Base-by-base conservation (phyloP, 306 rosid genomes). In the Castanopsis chinensis region DNA sequence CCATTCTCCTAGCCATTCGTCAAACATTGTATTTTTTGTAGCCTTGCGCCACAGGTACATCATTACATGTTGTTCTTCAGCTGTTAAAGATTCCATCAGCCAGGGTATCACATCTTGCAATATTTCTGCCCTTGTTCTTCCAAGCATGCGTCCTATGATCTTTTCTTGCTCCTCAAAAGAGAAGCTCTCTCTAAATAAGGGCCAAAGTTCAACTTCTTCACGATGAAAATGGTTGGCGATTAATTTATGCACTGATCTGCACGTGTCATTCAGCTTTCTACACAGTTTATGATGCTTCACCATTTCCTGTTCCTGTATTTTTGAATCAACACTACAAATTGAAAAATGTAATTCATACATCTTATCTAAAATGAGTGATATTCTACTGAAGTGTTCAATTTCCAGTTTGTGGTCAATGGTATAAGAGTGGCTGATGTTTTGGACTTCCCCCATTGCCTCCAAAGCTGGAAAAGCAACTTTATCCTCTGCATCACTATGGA, bases 61-160 rank as follows among this genome's bases (percentile, higher is more conserved):
- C 88, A 84, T 87, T 71, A 81, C 85, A 80, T 86, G 88, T 72
- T 91, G 98, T 69, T 95, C 99, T 86, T 90, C 88, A 28, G 83
- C 85, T 35, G 96, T 91, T 78, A 95, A 85, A 79, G 94, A 90
- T 75, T 86, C 78, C 98, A 91, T 95, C 68, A 91, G 69, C 99
- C 99, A 95, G 20, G 99, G 99, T 83, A 95, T 83, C 97, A 95
- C 88, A 83, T 93, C 97, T 77, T 91, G 94, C 67, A 95, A 85
- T 77, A 90, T 80, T 79, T 91, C 92, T 23, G 98, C 92, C 58
- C 76, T 84, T 78, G 91, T 89, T 86, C 97, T 90, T 74, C 99
- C 98, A 82, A 95, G 95, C 79, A 95, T 91, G 83, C 96, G 80
- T 73, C 97, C 98, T 35, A 88, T 56, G 52, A 95, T 87, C 75